Percentiles rank a stretch among this genome's conserved stretches.
Evolutionary conservation across 352 stramenopile species (phyloP).

Genomic region (Pythium oligandrum): DNA sequence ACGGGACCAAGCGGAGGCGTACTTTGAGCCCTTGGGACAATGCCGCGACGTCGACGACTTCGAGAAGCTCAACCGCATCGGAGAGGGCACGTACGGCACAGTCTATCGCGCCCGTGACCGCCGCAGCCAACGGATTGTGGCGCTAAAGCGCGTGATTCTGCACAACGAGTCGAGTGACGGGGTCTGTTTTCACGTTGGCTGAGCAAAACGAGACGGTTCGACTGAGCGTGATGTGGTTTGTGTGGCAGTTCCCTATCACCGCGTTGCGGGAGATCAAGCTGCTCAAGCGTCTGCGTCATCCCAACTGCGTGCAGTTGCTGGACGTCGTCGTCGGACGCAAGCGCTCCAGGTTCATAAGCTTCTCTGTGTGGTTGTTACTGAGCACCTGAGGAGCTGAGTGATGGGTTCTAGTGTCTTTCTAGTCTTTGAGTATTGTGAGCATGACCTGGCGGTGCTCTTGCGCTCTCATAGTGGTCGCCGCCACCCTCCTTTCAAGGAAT

Average conservation of each 20-base stretch:
- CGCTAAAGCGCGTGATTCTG: conserved; percentile 89
- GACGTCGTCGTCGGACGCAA: conserved; percentile 70
- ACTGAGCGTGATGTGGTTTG: not conserved
- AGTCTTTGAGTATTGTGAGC: conserved; percentile 89
- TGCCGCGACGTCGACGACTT: conserved; percentile 61
- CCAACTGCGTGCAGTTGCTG: conserved; percentile 69
- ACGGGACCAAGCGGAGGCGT: conserved; percentile 15
- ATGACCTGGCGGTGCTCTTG: conserved; percentile 75
- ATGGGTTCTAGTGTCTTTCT: conserved; percentile 64
- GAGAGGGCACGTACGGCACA: conserved; percentile 82
- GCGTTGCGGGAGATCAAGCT: conserved; percentile 74
- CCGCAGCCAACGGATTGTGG: conserved; percentile 60
- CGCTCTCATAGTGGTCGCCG: conserved; percentile 38
- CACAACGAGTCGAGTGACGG: conserved; percentile 89
- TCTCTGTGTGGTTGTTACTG: too few species aligned
- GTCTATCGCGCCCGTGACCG: conserved; percentile 87
- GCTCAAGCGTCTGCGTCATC: conserved; percentile 58
- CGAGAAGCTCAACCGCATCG: conserved; percentile 79
- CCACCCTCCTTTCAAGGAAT: conserved; percentile 68
- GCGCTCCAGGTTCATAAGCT: conserved; percentile 34
- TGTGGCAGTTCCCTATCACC: conserved; percentile 63
- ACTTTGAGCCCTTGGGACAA: conserved; percentile 41
- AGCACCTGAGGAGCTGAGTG: too few species aligned
- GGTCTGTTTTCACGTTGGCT: conserved; percentile 27
- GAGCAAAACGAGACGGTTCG: too few species aligned